Conservation (phyloP, 192 early-diverging fungal species). For the Linnemannia exigua region DNA sequence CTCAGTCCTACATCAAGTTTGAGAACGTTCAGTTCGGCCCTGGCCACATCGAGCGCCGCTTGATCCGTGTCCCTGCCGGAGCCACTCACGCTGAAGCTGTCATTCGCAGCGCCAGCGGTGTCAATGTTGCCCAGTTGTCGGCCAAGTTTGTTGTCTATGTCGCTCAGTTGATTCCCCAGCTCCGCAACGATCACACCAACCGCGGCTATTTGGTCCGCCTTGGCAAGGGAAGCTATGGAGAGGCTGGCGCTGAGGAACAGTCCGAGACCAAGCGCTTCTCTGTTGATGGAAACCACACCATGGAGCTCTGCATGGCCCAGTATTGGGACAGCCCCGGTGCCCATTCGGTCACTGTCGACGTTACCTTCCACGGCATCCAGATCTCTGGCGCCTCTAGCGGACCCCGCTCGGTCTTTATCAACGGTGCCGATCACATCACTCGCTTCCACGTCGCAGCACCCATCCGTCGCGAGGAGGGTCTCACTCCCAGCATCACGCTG, state of each 20-base stretch:
- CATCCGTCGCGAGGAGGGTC: constrained; percentile 79
- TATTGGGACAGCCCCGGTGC: constrained; percentile 88
- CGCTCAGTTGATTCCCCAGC: constrained; percentile 81
- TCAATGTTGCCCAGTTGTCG: constrained; percentile 17
- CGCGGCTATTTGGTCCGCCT: constrained; percentile 68
- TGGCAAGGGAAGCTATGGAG: constrained; percentile 72
- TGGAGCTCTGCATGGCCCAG: constrained; percentile 89
- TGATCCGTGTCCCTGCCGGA: constrained; percentile 85
- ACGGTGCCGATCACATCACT: constrained; percentile 65
- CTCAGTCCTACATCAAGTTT: constrained; percentile 66
- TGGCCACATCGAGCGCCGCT: constrained; percentile 84
- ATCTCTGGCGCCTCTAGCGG: constrained; percentile 61
- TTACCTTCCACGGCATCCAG: constrained; percentile 88
- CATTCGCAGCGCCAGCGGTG: constrained; percentile 30
- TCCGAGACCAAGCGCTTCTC: constrained; percentile 66
- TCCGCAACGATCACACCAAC: constrained; percentile 73
- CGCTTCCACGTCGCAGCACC: constrained; percentile 80
- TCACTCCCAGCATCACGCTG: constrained; percentile 66
- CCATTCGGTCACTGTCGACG: constrained; percentile 75
- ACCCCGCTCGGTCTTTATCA: constrained; percentile 53
- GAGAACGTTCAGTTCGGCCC: constrained; percentile 75
- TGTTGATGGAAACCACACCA: constrained; percentile 76
- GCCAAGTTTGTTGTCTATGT: constrained; percentile 58
- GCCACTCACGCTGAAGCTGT: constrained; percentile 81
- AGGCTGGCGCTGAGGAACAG: constrained; percentile 71